Conservation (phyloP, 1,284 basidiomycete genomes). For the Anthracocystis walkeri region DNA sequence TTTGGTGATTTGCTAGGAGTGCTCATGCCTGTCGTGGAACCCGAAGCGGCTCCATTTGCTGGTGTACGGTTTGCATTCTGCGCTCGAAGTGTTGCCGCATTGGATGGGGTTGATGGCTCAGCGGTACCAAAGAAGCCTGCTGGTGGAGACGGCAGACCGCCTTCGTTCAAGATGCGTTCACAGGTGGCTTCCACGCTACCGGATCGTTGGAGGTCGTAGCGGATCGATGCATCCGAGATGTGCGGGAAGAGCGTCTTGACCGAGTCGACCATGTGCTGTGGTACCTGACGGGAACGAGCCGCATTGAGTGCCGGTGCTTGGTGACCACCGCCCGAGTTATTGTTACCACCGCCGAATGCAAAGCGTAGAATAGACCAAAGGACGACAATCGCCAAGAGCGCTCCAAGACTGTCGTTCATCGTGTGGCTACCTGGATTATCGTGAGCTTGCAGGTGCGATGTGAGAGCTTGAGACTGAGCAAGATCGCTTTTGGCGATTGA, state of each 20-base stretch:
- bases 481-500: not conserved
- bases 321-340: conserved; percentile 9
- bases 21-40: conserved; percentile 18
- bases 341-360: conserved; percentile 49
- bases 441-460: not conserved
- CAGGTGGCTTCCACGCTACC: conserved; percentile 63
- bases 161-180: conserved; percentile 62
- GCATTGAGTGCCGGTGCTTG: conserved; percentile 34
- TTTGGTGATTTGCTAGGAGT: conserved; percentile 37
- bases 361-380: conserved; percentile 63
- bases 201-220: conserved; percentile 58
- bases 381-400: conserved; percentile 59
- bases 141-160: conserved; percentile 55
- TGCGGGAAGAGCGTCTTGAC: conserved; percentile 64
- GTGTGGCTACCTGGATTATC: not conserved
- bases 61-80: conserved; percentile 30
- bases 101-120: conserved; percentile 23
- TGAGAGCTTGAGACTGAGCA: not conserved
- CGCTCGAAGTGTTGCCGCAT: conserved; percentile 20
- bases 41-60: conserved; percentile 18
- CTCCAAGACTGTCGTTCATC: conserved; percentile 67
- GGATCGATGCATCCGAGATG: conserved; percentile 60
- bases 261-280: conserved; percentile 59
- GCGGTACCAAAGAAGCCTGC: conserved; percentile 51
- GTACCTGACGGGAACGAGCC: conserved; percentile 39